Evolutionary conservation across 2,329 filamentous ascomycete genomes (phyloP), one percentile per base, ranked within the genome.

Genomic region (Phaeosphaeriaceae sp.): DNA sequence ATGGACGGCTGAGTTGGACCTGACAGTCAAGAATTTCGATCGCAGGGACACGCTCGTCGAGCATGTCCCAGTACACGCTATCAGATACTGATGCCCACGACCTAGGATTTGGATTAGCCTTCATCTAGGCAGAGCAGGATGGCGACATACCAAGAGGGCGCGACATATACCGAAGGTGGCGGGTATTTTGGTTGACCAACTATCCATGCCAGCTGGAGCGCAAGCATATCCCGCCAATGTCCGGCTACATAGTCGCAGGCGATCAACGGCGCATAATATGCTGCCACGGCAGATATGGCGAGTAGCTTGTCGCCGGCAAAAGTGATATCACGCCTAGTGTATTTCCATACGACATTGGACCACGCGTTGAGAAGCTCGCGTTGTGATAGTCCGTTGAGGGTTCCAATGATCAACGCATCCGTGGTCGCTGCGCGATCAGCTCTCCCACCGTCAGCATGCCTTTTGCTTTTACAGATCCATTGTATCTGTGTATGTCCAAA

Each of bases 401-500:
- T 10, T 3, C 33, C 27, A 41, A 20, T 22, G 22, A 51, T 19
- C 17, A 51, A 36, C 7, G 9, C 20, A 10, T 51, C 48, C 2
- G 48, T 51, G 20, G 6, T 42, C 3, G 31, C 48, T 51, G 48
- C 48, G 19, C 48, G 48, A 17, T 51, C 48, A 22, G 42, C 48
- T 42, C 48, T 42, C n/a, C 48, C 48, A n/a, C 33, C 48, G 21
- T 51, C 48, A 19, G 48, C 48, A 11, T 17, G 21, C 20, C 21
- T 42, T n/a, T 42, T 51, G 48, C 48, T 51, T 19, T 42, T 51
- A 24, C 48, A 51, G 2, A 51, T 51, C 48, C 33, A 51, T n/a
- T 51, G 48, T 7, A 51, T 22, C 36, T 42, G 48, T 9, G 48
- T 51, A 51, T 51, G 48, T 6, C 48, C 48, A 36, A 51, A 51